Conservation (phyloP, 495 filamentous ascomycete genomes). For the Pyrenula aspistea region DNA sequence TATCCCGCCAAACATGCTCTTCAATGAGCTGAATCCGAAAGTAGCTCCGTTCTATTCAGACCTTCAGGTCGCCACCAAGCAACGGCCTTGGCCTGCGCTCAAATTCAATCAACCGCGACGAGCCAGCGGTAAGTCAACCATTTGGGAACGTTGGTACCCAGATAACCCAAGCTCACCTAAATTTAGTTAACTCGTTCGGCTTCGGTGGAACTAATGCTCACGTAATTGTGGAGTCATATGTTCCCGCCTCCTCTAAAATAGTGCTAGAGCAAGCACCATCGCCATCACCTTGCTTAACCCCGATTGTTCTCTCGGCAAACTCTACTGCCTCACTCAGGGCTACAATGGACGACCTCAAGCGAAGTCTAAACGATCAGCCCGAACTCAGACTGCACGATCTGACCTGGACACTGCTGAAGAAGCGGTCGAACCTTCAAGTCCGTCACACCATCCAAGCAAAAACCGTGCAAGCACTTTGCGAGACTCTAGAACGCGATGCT, state of each 20-base stretch:
- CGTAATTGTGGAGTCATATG: constrained; percentile 7
- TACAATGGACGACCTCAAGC: not conserved
- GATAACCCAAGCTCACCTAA: constrained; percentile 9
- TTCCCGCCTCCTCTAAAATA: constrained; percentile 10
- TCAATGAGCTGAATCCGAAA: constrained; percentile 9
- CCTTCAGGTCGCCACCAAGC: not conserved
- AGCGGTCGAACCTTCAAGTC: constrained; percentile 12
- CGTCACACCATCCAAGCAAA: not conserved
- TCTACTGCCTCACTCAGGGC: constrained; percentile 2
- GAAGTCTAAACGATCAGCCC: not conserved
- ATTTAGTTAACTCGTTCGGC: constrained; percentile 7
- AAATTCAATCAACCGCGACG: constrained; percentile 2
- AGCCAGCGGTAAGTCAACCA: constrained; percentile 1
- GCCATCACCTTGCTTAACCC: constrained; percentile 12
- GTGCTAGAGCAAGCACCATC: not conserved
- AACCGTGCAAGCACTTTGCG: not conserved
- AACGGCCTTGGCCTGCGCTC: not conserved
- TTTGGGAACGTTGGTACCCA: constrained; percentile 9
- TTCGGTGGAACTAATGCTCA: constrained; percentile 7
- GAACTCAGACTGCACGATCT: constrained; percentile 7
- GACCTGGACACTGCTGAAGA: constrained; percentile 19
- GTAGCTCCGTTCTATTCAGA: constrained; percentile 4
- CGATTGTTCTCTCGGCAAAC: constrained; percentile 7
- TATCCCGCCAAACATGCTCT: constrained; percentile 11
- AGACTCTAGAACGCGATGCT: constrained; percentile 10